Evolutionary conservation across 108 stramenopile genomes (phyloP), one percentile per base, ranked within the genome.

Genomic region (Fragilaria crotonensis): DNA sequence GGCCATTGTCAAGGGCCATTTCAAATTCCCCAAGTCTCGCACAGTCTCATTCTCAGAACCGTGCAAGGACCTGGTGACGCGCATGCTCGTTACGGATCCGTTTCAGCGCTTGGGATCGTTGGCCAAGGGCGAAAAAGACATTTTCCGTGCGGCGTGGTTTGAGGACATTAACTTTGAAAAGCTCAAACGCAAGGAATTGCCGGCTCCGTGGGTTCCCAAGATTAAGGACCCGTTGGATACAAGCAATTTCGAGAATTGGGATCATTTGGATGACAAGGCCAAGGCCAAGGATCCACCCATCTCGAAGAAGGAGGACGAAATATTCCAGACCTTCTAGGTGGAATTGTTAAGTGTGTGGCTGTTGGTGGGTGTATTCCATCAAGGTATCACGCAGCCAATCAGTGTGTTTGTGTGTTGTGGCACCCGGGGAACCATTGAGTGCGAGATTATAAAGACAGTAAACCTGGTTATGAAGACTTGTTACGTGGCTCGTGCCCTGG

Each of bases 201-300:
- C 67, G 25, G 89, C 97, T n/a, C 97, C 97, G 1, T 95, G 86
- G 83, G 74, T 87, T 31, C 97, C 97, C 1, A 59, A 61, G 11
- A 72, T 97, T 45, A 78, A 69, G 61, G 71, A 86, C 52, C 63
- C 76, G 25, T 59, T 89, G 47, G 94, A 97, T 68, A 66, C 51
- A 28, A 57, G 68, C 1, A 71, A 74, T 33, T 79, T 79, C 59
- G 73, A 74, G 23, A 63, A 65, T 48, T 79, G 73, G 73, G 68
- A 67, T 30, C 73, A 74, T 56, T 45, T 79, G 57, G 45, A 63
- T 22, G 78, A 79, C 52, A 71, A 68, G 45, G 76, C 66, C 7
- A 67, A 47, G 21, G 64, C 64, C 22, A 62, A 60, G 18, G 57
- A 62, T 41, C 68, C 79, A 0, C 20, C 46, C 2, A 21, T 80